These are phyloP conservation scores for Cryomyces antarcticus DNA, from an alignment of 495 filamentous ascomycete genomes.

Conservation along the genomic window DNA sequence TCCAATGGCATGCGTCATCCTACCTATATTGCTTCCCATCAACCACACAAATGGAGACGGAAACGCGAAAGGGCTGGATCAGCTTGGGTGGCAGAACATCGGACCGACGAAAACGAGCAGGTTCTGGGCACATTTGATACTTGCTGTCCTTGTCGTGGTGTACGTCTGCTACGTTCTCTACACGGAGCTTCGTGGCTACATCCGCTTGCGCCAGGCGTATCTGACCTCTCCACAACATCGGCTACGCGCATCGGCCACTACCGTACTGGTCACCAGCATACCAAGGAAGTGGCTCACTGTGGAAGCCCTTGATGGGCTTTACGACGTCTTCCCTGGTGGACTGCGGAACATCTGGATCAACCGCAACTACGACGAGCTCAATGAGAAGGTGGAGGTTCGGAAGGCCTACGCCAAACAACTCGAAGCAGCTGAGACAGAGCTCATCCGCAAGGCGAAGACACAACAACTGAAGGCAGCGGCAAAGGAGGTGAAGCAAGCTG, in stretches of 20 bases:
- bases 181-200: constrained; percentile 70
- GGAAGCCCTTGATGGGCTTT: constrained; percentile 63
- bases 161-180: constrained; percentile 85
- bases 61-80: constrained; percentile 43
- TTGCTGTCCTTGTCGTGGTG: constrained; percentile 60
- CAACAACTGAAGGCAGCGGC: constrained; percentile 42
- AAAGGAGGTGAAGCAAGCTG: constrained; percentile 30
- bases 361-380: constrained; percentile 68
- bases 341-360: constrained; percentile 96
- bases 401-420: constrained; percentile 49
- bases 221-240: constrained; percentile 92
- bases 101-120: constrained; percentile 40
- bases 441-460: constrained; percentile 56
- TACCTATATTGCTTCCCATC: constrained; percentile 72
- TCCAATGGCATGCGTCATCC: constrained; percentile 55
- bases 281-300: constrained; percentile 72
- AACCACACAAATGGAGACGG: constrained; percentile 31
- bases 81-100: constrained; percentile 84
- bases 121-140: constrained; percentile 74
- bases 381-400: constrained; percentile 66
- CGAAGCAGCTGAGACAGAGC: constrained; percentile 65
- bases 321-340: constrained; percentile 91
- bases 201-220: constrained; percentile 83
- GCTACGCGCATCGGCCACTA: constrained; percentile 85
- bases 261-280: constrained; percentile 78